These are phyloP conservation scores for Scheffersomyces lignicola DNA, from an alignment of 1,139 yeast genomes.

Conservation along the genomic window DNA sequence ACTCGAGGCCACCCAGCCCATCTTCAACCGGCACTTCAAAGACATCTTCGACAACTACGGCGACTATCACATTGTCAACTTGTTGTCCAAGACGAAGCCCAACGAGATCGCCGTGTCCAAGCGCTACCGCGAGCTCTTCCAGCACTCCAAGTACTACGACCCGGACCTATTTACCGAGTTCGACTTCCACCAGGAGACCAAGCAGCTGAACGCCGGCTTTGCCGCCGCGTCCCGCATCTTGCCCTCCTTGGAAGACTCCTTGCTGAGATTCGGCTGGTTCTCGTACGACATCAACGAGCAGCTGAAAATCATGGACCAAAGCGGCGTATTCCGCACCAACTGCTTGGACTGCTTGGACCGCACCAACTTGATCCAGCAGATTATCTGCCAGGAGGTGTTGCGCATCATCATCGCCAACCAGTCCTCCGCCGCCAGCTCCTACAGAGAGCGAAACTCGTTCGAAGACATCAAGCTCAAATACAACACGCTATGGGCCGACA, in stretches of 20 bases:
- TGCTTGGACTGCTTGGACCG: slow-evolving; percentile 95
- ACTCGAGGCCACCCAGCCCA: slow-evolving; percentile 87
- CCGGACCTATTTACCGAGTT: slow-evolving; percentile 71
- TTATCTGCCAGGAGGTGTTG: slow-evolving; percentile 60
- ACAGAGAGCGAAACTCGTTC: slow-evolving; percentile 21
- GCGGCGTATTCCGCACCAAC: slow-evolving; percentile 88
- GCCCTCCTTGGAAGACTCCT: slow-evolving; percentile 60
- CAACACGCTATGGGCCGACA: slow-evolving; percentile 93
- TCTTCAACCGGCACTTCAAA: slow-evolving; percentile 80
- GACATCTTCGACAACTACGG: slow-evolving; percentile 75
- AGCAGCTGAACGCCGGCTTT: slow-evolving; percentile 72
- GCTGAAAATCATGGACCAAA: slow-evolving; percentile 67
- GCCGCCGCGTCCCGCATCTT: slow-evolving; percentile 76
- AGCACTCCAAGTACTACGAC: slow-evolving; percentile 32
- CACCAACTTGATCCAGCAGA: slow-evolving; percentile 90
- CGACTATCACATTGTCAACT: slow-evolving; percentile 79
- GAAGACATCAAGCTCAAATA: slow-evolving; percentile 65
- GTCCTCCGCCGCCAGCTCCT: slow-evolving; percentile 17
- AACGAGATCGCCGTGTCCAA: slow-evolving; percentile 73
- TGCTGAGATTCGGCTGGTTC: slow-evolving; percentile 80
- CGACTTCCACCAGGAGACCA: slow-evolving; percentile 92
- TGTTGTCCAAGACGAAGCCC: slow-evolving; percentile 71
- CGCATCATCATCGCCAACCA: slow-evolving; percentile 64
- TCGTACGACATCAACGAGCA: slow-evolving; percentile 55
- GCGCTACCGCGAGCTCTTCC: slow-evolving; percentile 62